Base-by-base conservation (phyloP, 2,329 filamentous ascomycete species). In the Fonsecaea multimorphosa region DNA sequence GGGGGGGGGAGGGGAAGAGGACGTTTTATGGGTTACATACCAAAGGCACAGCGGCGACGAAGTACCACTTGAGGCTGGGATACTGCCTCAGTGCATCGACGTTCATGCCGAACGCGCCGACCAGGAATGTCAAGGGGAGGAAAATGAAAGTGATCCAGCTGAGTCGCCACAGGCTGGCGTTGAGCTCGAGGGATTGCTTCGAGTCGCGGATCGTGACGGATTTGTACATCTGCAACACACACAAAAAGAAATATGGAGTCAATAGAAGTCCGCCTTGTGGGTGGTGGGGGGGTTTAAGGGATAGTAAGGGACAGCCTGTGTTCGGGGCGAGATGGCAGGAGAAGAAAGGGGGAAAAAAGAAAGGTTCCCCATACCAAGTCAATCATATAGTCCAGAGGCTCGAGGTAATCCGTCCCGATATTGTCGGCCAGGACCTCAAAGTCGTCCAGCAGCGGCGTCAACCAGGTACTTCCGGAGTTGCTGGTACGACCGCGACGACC, bases 191-290 rank as follows among this genome's bases (percentile, higher is more conserved):
- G 6, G 66, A 68, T 22, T 53, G 59, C 24, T 49, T 61, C 27
- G 66, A 56, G 69, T 85, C 83, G 32, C 83, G 77, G 60, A 85
- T 85, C 2, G 79, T 82, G 4, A 85, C 83, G 9, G 78, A 81
- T 68, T 84, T 84, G 70, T 85, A 85, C 58, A 67, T 58, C 61
- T 65, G 44, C 2, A 29, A n/a, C n/a, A n/a, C n/a, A n/a, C n/a
- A n/a, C n/a, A n/a, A n/a, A n/a, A n/a, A n/a, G n/a, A n/a, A n/a
- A n/a, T n/a, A n/a, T n/a, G n/a, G n/a, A n/a, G n/a, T n/a, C n/a
- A n/a, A n/a, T n/a, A n/a, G n/a, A n/a, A n/a, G n/a, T n/a, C n/a
- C n/a, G n/a, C n/a, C n/a, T n/a, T n/a, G n/a, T n/a, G n/a, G n/a
- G n/a, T n/a, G n/a, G n/a, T n/a, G n/a, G n/a, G n/a, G n/a, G n/a